Base-by-base conservation (phyloP, 1,284 basidiomycete genomes). In the Austroboletus novae-zelandiae region DNA sequence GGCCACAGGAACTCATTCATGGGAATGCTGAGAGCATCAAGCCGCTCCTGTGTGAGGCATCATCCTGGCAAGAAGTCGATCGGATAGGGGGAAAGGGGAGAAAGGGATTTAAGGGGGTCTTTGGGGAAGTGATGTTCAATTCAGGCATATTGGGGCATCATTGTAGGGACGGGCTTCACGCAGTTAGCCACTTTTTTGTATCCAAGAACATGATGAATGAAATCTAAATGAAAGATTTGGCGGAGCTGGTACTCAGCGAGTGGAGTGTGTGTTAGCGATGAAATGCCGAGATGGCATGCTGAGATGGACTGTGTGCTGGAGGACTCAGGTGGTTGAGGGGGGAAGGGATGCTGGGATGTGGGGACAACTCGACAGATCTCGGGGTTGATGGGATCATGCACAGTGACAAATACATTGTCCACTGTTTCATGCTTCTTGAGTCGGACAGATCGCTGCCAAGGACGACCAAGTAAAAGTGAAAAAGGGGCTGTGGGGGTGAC, bases 1-100 rank as follows among this genome's bases (percentile, higher is more conserved):
- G 58, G 58, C 52, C 50, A 57, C 0, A 72, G 47, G 43, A 68
- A 70, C 8, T 48, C 51, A 9, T 47, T 56, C 0, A 25, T 4
- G 6, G 52, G 36, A 0, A 54, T 29, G 0, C 37, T 27, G 0
- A 55, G 20, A 0, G 6, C 15, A 0, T 40, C 18, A 1, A 47
- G 4, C 2, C 8, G 6, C 3, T 52, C 47, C 23, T 40, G 34
- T 2, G 44, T 50, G 14, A 52, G 32, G 1, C 14, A 4, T 7
- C 7, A 9, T 10, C 47, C 40, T 0, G 40, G 40, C 1, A 4
- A 2, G 5, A 48, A 48, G 2, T 1, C 2, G 2, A 35, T 13
- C 9, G 27, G 47, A 29, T 17, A 5, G 3, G 40, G 11, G 2
- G 44, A n/a, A 1, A 47, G 6, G 3, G 7, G 13, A 2, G 50